phyloP scores from a whole-genome alignment of 2,329 filamentous ascomycete genomes.

The Ophiostoma triangulosporum region DNA sequence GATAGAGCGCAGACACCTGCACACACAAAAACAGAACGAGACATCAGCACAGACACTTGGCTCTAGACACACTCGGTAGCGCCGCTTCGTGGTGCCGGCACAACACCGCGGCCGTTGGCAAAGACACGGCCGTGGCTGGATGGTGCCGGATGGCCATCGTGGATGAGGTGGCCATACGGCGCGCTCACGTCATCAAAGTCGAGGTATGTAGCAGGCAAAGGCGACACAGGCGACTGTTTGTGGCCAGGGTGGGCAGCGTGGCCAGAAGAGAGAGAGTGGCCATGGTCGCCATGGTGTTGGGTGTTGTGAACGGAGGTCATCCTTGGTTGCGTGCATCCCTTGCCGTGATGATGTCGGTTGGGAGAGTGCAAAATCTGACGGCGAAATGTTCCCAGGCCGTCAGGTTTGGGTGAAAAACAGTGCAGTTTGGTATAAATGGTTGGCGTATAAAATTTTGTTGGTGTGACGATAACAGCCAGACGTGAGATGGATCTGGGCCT shows the following conservation, averaged over 20 bases:
- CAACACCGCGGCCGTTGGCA: not conserved
- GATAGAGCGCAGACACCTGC: not conserved
- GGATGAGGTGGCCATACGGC: not conserved
- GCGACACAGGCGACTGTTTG: not conserved
- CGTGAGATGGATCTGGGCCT: not conserved
- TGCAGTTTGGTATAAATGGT: too few relatives aligned
- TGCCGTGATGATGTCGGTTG: not conserved
- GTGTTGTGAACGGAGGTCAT: not conserved
- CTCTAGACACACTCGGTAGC: not conserved
- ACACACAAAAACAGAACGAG: not conserved
- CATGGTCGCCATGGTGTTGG: not conserved
- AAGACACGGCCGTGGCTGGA: not conserved
- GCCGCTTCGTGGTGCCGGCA: not conserved
- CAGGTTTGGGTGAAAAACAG: too few relatives aligned
- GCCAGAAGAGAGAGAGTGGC: not conserved
- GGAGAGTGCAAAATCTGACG: too few relatives aligned
- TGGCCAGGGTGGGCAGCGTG: not conserved
- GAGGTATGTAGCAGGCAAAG: not conserved
- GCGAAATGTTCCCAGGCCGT: too few relatives aligned
- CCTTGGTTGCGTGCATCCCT: not conserved
- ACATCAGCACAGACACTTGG: not conserved
- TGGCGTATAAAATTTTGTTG: not conserved
- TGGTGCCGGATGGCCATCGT: not conserved
- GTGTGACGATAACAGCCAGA: not conserved
- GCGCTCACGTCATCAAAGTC: not conserved